Base-by-base conservation (phyloP, 768 basidiomycete genomes). In the Suillus bovinus region DNA sequence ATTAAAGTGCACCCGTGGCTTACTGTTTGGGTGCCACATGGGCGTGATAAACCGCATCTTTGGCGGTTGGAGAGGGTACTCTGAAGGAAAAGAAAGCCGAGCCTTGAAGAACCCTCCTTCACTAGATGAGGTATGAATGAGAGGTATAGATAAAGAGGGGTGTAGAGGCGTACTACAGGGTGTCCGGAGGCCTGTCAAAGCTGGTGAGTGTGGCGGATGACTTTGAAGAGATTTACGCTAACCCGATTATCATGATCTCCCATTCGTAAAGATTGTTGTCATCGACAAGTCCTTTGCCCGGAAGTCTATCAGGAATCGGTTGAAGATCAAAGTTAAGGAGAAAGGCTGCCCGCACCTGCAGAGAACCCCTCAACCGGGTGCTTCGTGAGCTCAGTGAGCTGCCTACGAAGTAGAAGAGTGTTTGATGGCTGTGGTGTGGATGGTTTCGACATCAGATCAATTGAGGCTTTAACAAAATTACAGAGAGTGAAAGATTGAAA, bases 1-100 rank as follows among this genome's bases (percentile, higher is more conserved):
- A 4, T 31, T 34, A 38, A 31, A 31, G 24, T 46, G 47, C 44
- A 59, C 27, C 59, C 47, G 39, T 34, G 33, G 78, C 89, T 68
- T 61, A 96, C 96, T 96, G 75, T 98, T 99, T 2, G 97, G 97
- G 78, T 99, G 97, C 87, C 96, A 94, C 85, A 99, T 92, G 39
- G 88, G 89, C 2, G 97, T 98, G 67, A 91, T 85, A 71, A 99
- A 99, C 24, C 85, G 87, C 93, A 99, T 93, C 86, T 94, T 96
- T 41, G 97, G 96, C 9, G 96, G 96, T 54, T 88, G 80, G 59
- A 96, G 77, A 31, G 96, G 96, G 73, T 88, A 98, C 75, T 98
- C 94, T 31, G 84, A 80, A 9, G 96, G 96, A 76, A 99, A 99
- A 6, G 88, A 82, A 61, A 99, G 77, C 59, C 90, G 83, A 20